Evolutionary conservation across 2,329 filamentous ascomycete species (phyloP).

Genomic region (Beauveria brongniartii): DNA sequence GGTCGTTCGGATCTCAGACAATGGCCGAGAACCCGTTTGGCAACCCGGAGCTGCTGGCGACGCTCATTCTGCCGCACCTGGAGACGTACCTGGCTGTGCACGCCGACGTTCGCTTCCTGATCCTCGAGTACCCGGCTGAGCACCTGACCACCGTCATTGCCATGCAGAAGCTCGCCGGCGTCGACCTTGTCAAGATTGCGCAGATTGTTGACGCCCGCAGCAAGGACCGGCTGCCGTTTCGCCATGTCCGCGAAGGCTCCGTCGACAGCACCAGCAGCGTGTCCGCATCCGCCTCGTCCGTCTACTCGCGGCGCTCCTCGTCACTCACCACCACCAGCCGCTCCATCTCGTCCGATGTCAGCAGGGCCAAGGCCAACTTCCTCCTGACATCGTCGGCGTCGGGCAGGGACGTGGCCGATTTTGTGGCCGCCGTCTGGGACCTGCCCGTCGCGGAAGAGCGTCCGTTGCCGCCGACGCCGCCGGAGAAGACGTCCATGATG

Average conservation of each 20-base stretch:
- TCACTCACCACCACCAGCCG: constrained; percentile 9
- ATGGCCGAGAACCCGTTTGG: constrained; percentile 44
- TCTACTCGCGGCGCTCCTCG: not conserved
- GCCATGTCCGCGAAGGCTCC: constrained; percentile 29
- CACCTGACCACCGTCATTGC: constrained; percentile 50
- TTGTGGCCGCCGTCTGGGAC: constrained; percentile 45
- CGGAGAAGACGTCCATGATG: not conserved
- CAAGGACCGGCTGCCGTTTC: constrained; percentile 29
- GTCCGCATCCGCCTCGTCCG: not conserved
- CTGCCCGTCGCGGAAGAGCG: constrained; percentile 17
- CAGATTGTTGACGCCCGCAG: constrained; percentile 43
- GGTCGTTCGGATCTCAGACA: constrained; percentile 40
- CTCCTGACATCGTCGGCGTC: constrained; percentile 47
- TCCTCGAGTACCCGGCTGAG: constrained; percentile 50
- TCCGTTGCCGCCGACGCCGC: not conserved
- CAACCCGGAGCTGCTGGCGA: constrained; percentile 46
- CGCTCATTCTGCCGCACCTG: constrained; percentile 51
- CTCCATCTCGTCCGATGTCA: constrained; percentile 21
- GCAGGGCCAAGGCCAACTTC: constrained; percentile 47
- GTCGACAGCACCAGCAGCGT: constrained; percentile 20
- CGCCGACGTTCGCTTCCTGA: constrained; percentile 43
- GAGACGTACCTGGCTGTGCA: constrained; percentile 51
- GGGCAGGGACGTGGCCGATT: constrained; percentile 43
- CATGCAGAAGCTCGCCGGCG: constrained; percentile 48
- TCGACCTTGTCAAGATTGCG: constrained; percentile 49